A percentile compares a stretch with the other conserved stretches of the same genome.
Conservation (phyloP, 306 rosid species). For the Vicia sativa region DNA sequence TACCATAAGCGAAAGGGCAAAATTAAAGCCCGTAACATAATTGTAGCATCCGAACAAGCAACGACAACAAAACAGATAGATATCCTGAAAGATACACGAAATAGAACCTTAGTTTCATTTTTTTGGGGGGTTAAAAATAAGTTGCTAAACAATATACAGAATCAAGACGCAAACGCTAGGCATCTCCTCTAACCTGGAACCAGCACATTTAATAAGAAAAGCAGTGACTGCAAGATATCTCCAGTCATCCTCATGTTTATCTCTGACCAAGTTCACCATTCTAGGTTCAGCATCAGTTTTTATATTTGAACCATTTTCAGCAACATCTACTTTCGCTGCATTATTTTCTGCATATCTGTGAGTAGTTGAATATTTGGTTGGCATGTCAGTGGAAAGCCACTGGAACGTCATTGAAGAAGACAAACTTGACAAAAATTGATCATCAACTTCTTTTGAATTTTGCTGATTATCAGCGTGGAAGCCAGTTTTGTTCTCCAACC, state of each 20-base stretch:
- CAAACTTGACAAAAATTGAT: conserved; percentile 40
- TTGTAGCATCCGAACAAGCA: conserved; percentile 94
- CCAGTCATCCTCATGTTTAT: conserved; percentile 89
- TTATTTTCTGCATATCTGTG: conserved; percentile 43
- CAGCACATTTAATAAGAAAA: conserved; percentile 76
- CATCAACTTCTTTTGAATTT: conserved; percentile 41
- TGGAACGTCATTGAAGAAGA: conserved; percentile 77
- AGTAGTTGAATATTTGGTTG: conserved; percentile 59
- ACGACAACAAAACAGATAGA: conserved; percentile 85
- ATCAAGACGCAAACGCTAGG: conserved; percentile 34
- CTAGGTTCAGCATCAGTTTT: conserved; percentile 43
- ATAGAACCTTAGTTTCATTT: conserved; percentile 13
- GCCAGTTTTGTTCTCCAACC: conserved; percentile 44
- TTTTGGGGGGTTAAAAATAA: background rate
- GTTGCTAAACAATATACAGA: conserved; percentile 26
- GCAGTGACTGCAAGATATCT: conserved; percentile 95
- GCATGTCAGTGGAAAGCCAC: conserved; percentile 99
- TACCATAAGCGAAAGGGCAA: conserved; percentile 93
- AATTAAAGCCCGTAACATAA: conserved; percentile 73
- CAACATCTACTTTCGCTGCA: conserved; percentile 37
- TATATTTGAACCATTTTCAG: conserved; percentile 41
- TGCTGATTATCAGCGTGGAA: conserved; percentile 41
- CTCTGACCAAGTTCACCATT: conserved; percentile 41
- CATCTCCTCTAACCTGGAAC: conserved; percentile 66
- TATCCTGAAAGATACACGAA: conserved; percentile 61